Conservation (phyloP, 2,329 filamentous ascomycete genomes). For the Orbilia ellipsospora region DNA sequence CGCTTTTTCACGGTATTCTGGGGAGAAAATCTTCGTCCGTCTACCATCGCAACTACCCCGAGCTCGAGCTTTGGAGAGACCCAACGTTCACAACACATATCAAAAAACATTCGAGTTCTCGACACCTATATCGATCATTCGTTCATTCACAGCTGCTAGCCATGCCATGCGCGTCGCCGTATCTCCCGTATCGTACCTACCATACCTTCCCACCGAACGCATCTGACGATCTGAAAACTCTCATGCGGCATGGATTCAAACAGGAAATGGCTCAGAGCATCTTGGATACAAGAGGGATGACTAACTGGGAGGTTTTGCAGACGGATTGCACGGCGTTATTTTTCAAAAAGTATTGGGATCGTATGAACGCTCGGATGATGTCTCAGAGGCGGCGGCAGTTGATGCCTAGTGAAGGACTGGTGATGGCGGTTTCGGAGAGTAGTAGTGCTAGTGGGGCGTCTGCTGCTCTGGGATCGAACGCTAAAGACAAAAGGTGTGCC, state of each 20-base stretch:
- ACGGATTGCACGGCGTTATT: slow-evolving; percentile 43
- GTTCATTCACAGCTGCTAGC: background rate
- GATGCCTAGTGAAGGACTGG: background rate
- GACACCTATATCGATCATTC: background rate
- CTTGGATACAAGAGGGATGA: slow-evolving; percentile 43
- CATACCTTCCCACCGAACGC: slow-evolving; percentile 30
- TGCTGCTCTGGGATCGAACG: background rate
- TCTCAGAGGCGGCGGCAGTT: slow-evolving; percentile 14
- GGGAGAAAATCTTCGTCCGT: background rate
- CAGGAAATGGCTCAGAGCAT: slow-evolving; percentile 28
- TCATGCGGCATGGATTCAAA: slow-evolving; percentile 47
- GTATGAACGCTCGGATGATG: slow-evolving; percentile 39
- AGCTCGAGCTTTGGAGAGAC: background rate
- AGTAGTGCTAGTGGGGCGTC: background rate
- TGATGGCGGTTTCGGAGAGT: slow-evolving; percentile 7
- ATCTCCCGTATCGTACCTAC: slow-evolving; percentile 31
- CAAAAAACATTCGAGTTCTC: background rate
- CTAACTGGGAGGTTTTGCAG: slow-evolving; percentile 47
- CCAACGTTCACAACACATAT: background rate
- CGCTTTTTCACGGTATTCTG: background rate
- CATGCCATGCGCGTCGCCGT: slow-evolving; percentile 45
- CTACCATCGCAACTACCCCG: no score
- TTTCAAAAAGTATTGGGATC: slow-evolving; percentile 49
- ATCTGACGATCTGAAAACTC: slow-evolving; percentile 31
- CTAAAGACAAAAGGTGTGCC: slow-evolving; percentile 10